Evolutionary conservation across 1,139 yeast species (phyloP).

Genomic region (Blastobotrys arbuscula): DNA sequence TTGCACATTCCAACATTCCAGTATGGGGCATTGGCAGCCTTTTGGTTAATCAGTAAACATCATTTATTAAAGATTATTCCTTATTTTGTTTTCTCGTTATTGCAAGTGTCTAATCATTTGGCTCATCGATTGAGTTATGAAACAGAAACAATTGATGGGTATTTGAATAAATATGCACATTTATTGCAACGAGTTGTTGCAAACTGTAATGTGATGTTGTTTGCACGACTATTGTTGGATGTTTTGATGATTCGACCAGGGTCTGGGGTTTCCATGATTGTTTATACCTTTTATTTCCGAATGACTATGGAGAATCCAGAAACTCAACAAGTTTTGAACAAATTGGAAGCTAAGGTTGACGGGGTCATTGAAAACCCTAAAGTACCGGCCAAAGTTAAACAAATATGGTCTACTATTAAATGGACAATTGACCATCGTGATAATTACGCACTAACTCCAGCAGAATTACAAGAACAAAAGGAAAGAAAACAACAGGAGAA

Average conservation of each 20-base stretch:
- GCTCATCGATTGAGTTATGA: slow-evolving; percentile 58
- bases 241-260: slow-evolving; percentile 56
- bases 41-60: slow-evolving; percentile 50
- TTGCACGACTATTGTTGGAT: slow-evolving; percentile 44
- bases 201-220: slow-evolving; percentile 55
- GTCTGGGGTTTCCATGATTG: slow-evolving; percentile 56
- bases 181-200: slow-evolving; percentile 62
- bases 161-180: slow-evolving; percentile 53
- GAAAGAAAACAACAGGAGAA: slow-evolving; percentile 10
- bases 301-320: slow-evolving; percentile 69
- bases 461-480: slow-evolving; percentile 11
- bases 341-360: slow-evolving; percentile 60
- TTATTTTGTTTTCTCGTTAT: slow-evolving; percentile 55
- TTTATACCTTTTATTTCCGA: slow-evolving; percentile 61
- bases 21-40: slow-evolving; percentile 47
- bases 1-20: slow-evolving; percentile 38
- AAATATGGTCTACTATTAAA: slow-evolving; percentile 55
- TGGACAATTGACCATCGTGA: slow-evolving; percentile 25
- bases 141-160: slow-evolving; percentile 41
- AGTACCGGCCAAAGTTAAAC: slow-evolving; percentile 52
- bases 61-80: slow-evolving; percentile 57
- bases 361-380: slow-evolving; percentile 45
- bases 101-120: slow-evolving; percentile 63
- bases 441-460: slow-evolving; percentile 20
- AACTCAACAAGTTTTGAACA: slow-evolving; percentile 59